phyloP scores from a whole-genome alignment of 164 flowering plant genomes.

The Annona squamosa region DNA sequence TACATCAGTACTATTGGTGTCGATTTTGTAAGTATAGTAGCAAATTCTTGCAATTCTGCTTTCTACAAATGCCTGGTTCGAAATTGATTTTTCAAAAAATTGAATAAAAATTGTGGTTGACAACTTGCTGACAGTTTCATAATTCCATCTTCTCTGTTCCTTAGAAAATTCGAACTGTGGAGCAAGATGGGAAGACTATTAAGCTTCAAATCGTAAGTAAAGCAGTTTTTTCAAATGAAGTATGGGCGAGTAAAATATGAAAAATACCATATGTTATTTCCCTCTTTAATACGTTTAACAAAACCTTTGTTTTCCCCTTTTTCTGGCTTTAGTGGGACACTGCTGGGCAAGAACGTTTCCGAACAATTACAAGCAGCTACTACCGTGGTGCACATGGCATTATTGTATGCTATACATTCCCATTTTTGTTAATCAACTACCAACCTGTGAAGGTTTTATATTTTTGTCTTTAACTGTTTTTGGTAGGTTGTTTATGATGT shows the following conservation, averaged over 20 bases:
- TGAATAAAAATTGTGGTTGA: background rate
- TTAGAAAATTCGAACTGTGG: constrained; percentile 45
- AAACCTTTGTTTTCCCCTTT: background rate
- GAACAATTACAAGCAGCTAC: constrained; percentile 85
- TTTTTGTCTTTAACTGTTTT: too few species aligned
- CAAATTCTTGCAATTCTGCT: background rate
- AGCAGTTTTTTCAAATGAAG: background rate
- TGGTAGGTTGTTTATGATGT: constrained; percentile 31
- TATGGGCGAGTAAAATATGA: background rate
- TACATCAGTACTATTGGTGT: constrained; percentile 47
- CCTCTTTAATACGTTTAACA: background rate
- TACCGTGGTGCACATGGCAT: constrained; percentile 88
- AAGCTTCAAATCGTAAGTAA: constrained; percentile 42
- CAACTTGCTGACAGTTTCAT: background rate
- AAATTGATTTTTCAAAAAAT: background rate
- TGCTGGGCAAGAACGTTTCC: constrained; percentile 78
- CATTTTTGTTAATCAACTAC: background rate
- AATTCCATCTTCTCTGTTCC: background rate
- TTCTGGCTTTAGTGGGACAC: constrained; percentile 60
- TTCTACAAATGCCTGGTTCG: background rate
- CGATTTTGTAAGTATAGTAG: constrained; percentile 34
- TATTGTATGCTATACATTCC: constrained; percentile 36
- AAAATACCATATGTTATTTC: background rate
- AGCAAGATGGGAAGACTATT: constrained; percentile 41
- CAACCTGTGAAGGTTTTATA: background rate